phyloP scores from a whole-genome alignment of 306 rosid genomes.

The Alnus glutinosa region DNA sequence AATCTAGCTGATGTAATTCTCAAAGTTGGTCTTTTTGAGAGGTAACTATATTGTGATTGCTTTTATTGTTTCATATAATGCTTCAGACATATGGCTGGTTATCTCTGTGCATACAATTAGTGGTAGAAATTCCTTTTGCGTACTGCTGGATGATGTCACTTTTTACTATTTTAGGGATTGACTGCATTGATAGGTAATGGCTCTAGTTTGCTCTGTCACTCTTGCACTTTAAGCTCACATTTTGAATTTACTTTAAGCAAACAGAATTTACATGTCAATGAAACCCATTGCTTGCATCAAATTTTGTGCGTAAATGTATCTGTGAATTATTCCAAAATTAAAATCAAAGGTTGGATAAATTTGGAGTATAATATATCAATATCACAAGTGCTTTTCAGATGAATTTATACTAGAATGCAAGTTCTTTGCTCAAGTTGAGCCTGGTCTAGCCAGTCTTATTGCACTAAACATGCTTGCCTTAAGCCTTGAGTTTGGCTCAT shows the following conservation, averaged over 20 bases:
- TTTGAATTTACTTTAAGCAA: neutral
- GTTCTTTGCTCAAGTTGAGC: neutral
- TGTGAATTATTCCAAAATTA: neutral
- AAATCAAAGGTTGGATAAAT: neutral
- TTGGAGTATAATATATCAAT: neutral
- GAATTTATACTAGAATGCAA: neutral
- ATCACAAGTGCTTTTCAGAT: neutral
- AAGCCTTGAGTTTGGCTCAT: neutral
- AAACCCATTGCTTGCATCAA: neutral
- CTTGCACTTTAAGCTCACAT: neutral
- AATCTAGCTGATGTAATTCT: constrained; percentile 92
- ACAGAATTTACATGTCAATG: neutral
- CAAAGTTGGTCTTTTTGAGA: constrained; percentile 96
- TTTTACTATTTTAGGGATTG: neutral
- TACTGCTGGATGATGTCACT: neutral
- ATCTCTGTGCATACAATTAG: neutral
- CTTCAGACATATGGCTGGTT: neutral
- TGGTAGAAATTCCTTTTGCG: neutral
- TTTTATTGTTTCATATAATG: neutral
- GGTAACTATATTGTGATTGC: constrained; percentile 46
- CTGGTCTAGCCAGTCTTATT: neutral
- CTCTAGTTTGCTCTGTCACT: neutral
- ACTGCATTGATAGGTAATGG: neutral
- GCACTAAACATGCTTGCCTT: neutral
- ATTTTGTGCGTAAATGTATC: neutral